A percentile compares a stretch with the other conserved stretches of the same genome.
Conservation (phyloP, 495 filamentous ascomycete genomes). For the Lasiosphaeria ovina region DNA sequence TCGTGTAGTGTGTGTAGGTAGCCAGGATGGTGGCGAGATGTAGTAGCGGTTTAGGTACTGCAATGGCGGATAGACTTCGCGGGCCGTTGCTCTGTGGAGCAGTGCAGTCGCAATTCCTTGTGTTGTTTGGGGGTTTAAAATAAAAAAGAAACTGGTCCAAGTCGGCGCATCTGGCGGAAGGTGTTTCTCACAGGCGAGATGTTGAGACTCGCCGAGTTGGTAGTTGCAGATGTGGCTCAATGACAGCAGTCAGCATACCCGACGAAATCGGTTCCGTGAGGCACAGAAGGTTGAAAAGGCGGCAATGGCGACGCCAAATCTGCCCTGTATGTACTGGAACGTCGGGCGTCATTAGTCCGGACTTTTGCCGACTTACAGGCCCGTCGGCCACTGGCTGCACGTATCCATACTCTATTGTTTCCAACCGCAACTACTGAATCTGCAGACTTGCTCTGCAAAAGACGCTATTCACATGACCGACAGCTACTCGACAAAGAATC, state of each 20-base stretch:
- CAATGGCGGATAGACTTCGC: too few species aligned
- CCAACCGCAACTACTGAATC: neutral
- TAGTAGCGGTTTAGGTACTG: too few species aligned
- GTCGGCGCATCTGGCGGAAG: too few species aligned
- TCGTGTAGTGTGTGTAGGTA: neutral
- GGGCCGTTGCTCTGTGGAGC: too few species aligned
- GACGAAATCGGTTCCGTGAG: neutral
- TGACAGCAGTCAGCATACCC: too few species aligned
- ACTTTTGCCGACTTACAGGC: conserved; percentile 10
- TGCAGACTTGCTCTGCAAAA: neutral
- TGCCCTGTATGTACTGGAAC: neutral
- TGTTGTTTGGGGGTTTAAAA: too few species aligned
- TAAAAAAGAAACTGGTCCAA: too few species aligned
- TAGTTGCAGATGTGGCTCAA: too few species aligned
- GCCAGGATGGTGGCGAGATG: neutral
- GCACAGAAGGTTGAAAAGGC: neutral
- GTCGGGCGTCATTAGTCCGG: neutral
- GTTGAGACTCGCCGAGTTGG: too few species aligned
- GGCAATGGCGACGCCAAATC: neutral
- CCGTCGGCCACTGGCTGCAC: neutral
- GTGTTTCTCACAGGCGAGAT: too few species aligned
- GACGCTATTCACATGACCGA: too few species aligned
- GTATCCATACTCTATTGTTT: neutral
- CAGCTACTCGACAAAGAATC: conserved; percentile 31
- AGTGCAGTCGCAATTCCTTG: too few species aligned